Evolutionary conservation across 208 protist genomes (phyloP).

Genomic region (Acanthamoeba lenticulata): DNA sequence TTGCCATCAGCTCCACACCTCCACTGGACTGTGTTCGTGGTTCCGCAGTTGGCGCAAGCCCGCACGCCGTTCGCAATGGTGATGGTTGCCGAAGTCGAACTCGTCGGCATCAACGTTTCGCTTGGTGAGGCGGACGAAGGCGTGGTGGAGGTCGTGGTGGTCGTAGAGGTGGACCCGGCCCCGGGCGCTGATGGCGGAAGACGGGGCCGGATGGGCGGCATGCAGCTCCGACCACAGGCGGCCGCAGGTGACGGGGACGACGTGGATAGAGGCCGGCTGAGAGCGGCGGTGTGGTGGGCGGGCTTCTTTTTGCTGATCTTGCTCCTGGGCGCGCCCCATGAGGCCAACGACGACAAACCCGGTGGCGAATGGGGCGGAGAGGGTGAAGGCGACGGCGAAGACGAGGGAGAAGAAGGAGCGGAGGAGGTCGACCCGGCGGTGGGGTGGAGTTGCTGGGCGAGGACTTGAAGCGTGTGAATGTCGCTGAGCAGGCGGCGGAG

Average conservation of each 20-base stretch:
- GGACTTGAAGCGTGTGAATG: neutral
- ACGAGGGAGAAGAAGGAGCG: neutral
- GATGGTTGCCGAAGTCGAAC: neutral
- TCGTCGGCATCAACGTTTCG: neutral
- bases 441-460: neutral
- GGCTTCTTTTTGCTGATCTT: neutral
- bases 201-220: neutral
- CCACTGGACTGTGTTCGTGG: neutral
- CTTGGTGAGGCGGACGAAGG: neutral
- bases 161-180: neutral
- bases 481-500: neutral
- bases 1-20: constrained; percentile 3
- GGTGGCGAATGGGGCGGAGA: neutral
- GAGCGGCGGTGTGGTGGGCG: neutral
- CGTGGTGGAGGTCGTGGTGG: neutral
- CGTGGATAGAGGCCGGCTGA: too few species aligned
- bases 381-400: neutral
- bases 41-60: constrained; percentile 3
- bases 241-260: too few species aligned
- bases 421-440: neutral
- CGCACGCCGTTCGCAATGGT: neutral
- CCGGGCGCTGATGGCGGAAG: neutral
- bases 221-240: too few species aligned
- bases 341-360: too few species aligned
- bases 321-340: too few species aligned